These are phyloP conservation scores for Triticum dicoccoides DNA, from an alignment of 176 grass and related monocot genomes.

Conservation along the genomic window DNA sequence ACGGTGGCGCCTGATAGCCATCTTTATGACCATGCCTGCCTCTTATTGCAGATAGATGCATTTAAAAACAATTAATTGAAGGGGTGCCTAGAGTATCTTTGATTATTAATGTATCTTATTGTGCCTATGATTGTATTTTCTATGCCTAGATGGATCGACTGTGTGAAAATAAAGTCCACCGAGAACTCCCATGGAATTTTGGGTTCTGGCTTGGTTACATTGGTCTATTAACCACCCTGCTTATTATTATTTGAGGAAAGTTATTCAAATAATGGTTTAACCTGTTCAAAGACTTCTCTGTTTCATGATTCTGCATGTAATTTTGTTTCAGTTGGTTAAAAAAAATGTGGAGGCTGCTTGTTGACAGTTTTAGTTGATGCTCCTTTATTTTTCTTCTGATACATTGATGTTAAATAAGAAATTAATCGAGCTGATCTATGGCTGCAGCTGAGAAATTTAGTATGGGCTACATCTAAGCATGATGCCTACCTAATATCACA, in stretches of 20 bases:
- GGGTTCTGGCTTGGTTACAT: background rate
- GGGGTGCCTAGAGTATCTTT: background rate
- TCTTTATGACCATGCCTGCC: conserved; percentile 1
- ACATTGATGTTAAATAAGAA: background rate
- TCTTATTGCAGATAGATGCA: background rate
- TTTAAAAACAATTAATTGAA: background rate
- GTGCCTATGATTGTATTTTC: background rate
- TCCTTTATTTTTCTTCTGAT: conserved; percentile 1
- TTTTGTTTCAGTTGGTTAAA: background rate
- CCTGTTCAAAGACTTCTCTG: background rate
- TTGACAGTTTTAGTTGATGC: conserved; percentile 3
- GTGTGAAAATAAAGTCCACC: background rate
- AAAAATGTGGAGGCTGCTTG: background rate
- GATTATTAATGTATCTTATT: background rate
- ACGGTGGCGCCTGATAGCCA: background rate
- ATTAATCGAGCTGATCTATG: conserved; percentile 19
- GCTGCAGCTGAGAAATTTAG: conserved; percentile 77
- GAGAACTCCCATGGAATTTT: background rate
- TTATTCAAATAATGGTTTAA: background rate
- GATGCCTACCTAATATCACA: conserved; percentile 59
- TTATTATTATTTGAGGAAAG: background rate
- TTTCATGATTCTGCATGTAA: background rate
- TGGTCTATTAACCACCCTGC: background rate
- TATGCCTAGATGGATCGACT: background rate
- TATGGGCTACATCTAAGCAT: conserved; percentile 90